Conservation (phyloP, 805 yeast species). For the Debaryomyces prosopidis region DNA sequence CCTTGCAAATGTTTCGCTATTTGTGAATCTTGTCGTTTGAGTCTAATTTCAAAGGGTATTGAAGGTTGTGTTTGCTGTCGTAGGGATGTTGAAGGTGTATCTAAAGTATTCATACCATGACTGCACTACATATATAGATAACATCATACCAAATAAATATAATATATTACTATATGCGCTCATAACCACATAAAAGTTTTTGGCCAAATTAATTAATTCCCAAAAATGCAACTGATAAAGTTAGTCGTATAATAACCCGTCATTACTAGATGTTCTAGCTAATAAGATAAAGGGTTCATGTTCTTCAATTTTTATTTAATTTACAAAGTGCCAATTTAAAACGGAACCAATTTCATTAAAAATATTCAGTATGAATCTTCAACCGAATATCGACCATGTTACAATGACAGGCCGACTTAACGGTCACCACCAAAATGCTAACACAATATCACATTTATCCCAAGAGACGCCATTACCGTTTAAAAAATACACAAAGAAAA, state of each 20-base stretch:
- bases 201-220: background rate
- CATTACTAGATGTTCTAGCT: background rate
- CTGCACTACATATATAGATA: too few relatives aligned
- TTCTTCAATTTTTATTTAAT: background rate
- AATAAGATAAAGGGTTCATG: background rate
- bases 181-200: background rate
- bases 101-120: slow-evolving; percentile 59
- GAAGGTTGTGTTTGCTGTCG: slow-evolving; percentile 86
- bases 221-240: background rate
- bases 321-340: background rate
- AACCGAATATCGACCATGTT: slow-evolving; percentile 9
- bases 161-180: background rate
- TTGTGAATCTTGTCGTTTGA: slow-evolving; percentile 79
- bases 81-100: slow-evolving; percentile 65
- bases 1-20: slow-evolving; percentile 90
- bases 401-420: slow-evolving; percentile 11
- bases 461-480: slow-evolving; percentile 16
- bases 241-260: background rate
- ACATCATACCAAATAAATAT: background rate
- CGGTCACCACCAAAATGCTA: slow-evolving; percentile 10
- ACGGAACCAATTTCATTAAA: background rate
- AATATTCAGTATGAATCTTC: background rate
- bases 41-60: slow-evolving; percentile 70
- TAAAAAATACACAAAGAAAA: slow-evolving; percentile 15
- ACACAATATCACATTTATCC: slow-evolving; percentile 14